Evolutionary conservation across 2,329 filamentous ascomycete species (phyloP).

Genomic region (Pseudocercospora ulei): DNA sequence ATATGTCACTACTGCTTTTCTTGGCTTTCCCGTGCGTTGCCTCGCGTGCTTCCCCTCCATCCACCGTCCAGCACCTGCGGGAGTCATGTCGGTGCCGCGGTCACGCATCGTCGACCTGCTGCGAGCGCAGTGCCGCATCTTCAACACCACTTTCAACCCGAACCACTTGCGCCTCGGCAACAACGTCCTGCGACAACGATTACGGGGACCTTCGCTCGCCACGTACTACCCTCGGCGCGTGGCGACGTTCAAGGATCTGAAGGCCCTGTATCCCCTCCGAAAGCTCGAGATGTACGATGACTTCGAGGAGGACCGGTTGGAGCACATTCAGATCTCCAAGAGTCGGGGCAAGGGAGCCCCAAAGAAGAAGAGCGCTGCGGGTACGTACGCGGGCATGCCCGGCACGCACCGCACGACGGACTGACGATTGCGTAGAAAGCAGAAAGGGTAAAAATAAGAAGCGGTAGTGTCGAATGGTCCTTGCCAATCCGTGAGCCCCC

Average conservation of each 20-base stretch:
- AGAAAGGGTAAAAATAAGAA: constrained; percentile 38
- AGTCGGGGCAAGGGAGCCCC: constrained; percentile 75
- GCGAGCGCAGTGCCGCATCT: constrained; percentile 89
- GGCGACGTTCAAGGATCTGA: constrained; percentile 62
- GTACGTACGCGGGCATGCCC: constrained; percentile 31
- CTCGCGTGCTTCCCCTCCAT: neutral
- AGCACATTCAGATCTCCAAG: constrained; percentile 55
- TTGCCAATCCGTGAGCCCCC: too few species aligned
- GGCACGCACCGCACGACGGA: constrained; percentile 6
- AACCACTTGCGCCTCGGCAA: constrained; percentile 72
- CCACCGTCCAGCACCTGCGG: constrained; percentile 4
- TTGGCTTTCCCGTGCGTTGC: constrained; percentile 1
- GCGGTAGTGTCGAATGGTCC: too few species aligned
- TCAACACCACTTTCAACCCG: constrained; percentile 85
- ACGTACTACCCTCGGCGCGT: constrained; percentile 79
- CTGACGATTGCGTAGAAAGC: constrained; percentile 20
- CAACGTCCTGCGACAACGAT: constrained; percentile 79
- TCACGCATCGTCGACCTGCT: constrained; percentile 57
- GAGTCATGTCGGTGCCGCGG: constrained; percentile 45
- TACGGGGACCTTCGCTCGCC: constrained; percentile 71
- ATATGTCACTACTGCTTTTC: neutral
- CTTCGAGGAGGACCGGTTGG: constrained; percentile 66
- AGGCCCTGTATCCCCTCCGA: constrained; percentile 52
- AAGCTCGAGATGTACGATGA: constrained; percentile 63
- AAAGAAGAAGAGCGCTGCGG: constrained; percentile 60